Base-by-base conservation (phyloP, 768 basidiomycete species). In the Asterophora lycoperdoides region DNA sequence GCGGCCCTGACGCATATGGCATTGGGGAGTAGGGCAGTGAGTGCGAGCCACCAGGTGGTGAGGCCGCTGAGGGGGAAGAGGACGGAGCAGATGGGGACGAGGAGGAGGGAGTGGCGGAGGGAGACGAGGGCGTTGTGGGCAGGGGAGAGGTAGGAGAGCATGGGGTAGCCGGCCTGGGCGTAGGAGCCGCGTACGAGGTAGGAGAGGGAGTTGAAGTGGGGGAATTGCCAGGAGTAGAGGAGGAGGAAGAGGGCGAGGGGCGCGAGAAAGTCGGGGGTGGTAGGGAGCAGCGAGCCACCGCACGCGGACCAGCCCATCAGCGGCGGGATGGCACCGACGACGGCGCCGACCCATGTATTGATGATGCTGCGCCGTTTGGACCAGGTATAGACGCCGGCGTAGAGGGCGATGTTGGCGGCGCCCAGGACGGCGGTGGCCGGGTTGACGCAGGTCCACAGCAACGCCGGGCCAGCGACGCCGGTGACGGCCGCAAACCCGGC, bases 251-350 rank as follows among this genome's bases (percentile, higher is more conserved):
- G 72, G 2, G 85, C 81, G 49, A 89, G 68, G 0, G 93, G 85
- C 0, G 87, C 80, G 35, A 96, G 77, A n/a, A n/a, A n/a, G n/a
- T n/a, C n/a, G n/a, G 74, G 66, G 0, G 78, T 50, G n/a, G 77
- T 75, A 0, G 89, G 89, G 51, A 89, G 68, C 8, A 95, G 64
- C 13, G 77, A 71, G 17, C 89, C 91, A 1, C 93, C 94, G 49
- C 89, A 90, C 1, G 96, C 96, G 6, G 95, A 84, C 96, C 96
- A 99, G 35, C 96, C 96, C 89, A 99, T 97, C 43, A 99, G 68
- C 2, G 95, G 93, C 5, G 96, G 96, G 4, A 97, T 73, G 1
- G 76, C 93, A 28, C 96, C 96, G 3, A 99, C 95, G 17, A 98
- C 74, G 0, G 92, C 77, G 8, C 95, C 95, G 14, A 94, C 81